These are phyloP conservation scores for Metschnikowia reukaufii DNA, from an alignment of 805 yeast species.

Conservation along the genomic window DNA sequence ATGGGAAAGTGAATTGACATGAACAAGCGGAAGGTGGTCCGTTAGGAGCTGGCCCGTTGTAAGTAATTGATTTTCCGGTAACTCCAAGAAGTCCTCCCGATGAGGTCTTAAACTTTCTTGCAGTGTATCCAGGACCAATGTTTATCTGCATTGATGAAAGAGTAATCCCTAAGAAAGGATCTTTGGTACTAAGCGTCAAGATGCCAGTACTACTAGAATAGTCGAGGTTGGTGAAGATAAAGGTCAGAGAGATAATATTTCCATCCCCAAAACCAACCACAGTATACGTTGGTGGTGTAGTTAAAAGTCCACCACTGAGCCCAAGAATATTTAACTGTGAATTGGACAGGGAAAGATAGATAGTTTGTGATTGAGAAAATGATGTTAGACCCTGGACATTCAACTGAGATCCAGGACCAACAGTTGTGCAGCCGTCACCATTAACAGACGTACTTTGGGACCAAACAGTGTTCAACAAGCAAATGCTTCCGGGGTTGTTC, in stretches of 20 bases:
- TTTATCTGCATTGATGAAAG: neutral
- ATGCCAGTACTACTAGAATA: neutral
- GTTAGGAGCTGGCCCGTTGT: neutral
- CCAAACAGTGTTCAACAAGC: slow-evolving; percentile 24
- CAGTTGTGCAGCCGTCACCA: slow-evolving; percentile 27
- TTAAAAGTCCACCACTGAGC: neutral
- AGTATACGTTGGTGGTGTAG: neutral
- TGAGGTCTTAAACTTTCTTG: neutral
- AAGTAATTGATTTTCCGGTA: neutral
- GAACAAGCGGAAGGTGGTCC: neutral
- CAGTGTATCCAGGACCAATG: neutral
- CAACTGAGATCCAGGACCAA: slow-evolving; percentile 1
- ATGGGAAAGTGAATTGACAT: neutral
- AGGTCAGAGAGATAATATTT: neutral
- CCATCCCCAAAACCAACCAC: neutral
- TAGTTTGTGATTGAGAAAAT: slow-evolving; percentile 1
- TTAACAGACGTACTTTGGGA: slow-evolving; percentile 23
- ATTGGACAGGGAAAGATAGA: slow-evolving; percentile 5
- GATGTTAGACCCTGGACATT: slow-evolving; percentile 2
- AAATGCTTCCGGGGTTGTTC: slow-evolving; percentile 29
- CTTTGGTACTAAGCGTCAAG: neutral
- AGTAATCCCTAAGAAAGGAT: neutral
- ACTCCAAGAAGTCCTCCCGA: neutral
- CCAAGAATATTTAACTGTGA: slow-evolving; percentile 6
- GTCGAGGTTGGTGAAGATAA: neutral